Percentiles rank a stretch among this genome's conserved stretches.
Conservation (phyloP, 2,329 filamentous ascomycete genomes). For the Colletotrichum sp. region DNA sequence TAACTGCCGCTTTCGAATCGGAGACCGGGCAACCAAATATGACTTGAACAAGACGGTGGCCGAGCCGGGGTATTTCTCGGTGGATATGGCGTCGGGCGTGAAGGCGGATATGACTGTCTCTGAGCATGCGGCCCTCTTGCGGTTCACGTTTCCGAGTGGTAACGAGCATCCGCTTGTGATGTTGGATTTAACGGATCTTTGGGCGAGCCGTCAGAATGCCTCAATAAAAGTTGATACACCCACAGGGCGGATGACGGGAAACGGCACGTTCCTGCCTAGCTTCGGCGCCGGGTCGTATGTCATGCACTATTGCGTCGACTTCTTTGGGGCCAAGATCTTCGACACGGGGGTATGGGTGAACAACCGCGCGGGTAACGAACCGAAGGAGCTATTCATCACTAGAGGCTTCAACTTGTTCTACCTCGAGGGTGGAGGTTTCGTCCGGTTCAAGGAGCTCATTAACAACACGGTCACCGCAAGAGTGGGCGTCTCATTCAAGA, state of each 20-base stretch:
- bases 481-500: conserved; percentile 70
- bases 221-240: conserved; percentile 53
- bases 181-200: conserved; percentile 65
- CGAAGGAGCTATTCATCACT: conserved; percentile 39
- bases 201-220: conserved; percentile 40
- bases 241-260: conserved; percentile 61
- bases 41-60: conserved; percentile 48
- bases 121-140: conserved; percentile 66
- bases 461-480: conserved; percentile 59
- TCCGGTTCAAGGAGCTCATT: conserved; percentile 52
- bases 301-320: conserved; percentile 67
- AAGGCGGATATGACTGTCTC: conserved; percentile 64
- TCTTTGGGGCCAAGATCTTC: conserved; percentile 45
- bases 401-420: conserved; percentile 48
- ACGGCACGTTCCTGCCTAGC: conserved; percentile 63
- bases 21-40: conserved; percentile 45
- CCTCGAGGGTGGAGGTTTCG: conserved; percentile 58
- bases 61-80: conserved; percentile 61
- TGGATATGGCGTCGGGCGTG: conserved; percentile 59
- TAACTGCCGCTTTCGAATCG: conserved; percentile 58
- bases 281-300: conserved; percentile 66
- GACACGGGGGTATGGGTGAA: conserved; percentile 45
- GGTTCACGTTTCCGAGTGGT: conserved; percentile 57
- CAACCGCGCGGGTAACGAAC: conserved; percentile 40
- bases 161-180: conserved; percentile 55